These are phyloP conservation scores for Cucurbita moschata DNA, from an alignment of 306 rosid genomes.

Conservation along the genomic window DNA sequence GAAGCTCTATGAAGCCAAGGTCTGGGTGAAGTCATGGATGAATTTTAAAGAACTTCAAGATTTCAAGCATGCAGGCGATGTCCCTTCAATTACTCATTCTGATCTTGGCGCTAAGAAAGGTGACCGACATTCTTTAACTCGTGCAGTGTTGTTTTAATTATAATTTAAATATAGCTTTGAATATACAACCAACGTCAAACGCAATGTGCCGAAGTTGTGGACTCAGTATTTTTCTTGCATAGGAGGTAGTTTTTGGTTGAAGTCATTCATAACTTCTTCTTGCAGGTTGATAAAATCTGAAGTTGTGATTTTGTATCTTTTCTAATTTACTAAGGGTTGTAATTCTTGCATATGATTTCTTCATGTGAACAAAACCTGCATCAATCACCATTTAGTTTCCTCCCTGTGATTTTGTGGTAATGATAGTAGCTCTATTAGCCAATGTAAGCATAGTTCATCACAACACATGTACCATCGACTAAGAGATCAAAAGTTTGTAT, in stretches of 20 bases:
- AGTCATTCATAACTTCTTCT: not conserved
- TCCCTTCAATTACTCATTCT: constrained; percentile 30
- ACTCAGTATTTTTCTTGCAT: not conserved
- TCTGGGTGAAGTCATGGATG: constrained; percentile 88
- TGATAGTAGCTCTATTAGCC: not conserved
- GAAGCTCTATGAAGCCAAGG: constrained; percentile 69
- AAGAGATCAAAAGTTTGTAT: no score
- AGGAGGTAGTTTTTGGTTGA: not conserved
- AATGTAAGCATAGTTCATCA: no score
- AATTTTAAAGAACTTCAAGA: constrained; percentile 71
- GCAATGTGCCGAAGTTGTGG: not conserved
- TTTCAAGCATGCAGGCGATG: constrained; percentile 47
- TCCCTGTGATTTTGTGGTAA: not conserved
- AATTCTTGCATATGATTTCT: not conserved
- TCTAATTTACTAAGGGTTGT: not conserved
- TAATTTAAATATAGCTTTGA: not conserved
- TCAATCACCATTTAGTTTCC: not conserved
- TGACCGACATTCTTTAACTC: constrained; percentile 10
- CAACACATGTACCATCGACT: no score
- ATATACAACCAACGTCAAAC: not conserved
- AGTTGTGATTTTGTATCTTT: not conserved
- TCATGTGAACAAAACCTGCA: not conserved
- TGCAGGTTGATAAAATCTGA: not conserved
- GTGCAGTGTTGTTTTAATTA: not conserved
- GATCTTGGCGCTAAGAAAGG: constrained; percentile 61